Base-by-base conservation (phyloP, 306 rosid genomes). In the Castanopsis chinensis region DNA sequence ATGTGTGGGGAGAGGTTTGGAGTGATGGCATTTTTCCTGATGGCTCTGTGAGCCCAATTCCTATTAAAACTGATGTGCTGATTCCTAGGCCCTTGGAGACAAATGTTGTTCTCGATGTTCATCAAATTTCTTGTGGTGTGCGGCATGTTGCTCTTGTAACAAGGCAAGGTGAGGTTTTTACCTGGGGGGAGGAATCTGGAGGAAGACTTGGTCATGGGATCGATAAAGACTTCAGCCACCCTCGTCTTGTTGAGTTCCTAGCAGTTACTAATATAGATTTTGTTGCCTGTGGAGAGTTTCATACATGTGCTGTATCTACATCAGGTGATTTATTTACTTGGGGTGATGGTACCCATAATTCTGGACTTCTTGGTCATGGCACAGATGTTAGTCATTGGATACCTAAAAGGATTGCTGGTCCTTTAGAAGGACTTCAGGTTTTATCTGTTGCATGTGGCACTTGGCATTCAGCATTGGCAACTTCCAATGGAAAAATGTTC, bases 121-220 rank as follows among this genome's bases (percentile, higher is more conserved):
- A 89, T 58, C 93, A 90, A 79, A 90, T 93, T 64, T 91, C 92
- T 28, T 89, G 94, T 27, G 98, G 97, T 59, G 94, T 80, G n/a
- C 76, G 87, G 53, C 99, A 96, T 71, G 77, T 89, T 73, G 94
- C 93, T 78, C 91, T 96, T 7, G 93, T 91, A 37, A 96, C 99
- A 64, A 89, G 93, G 88, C 97, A 96, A 79, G 99, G 99, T 61
- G 99, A 96, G 86, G 91, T 93, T 87, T 96, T 96, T 80, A 91
- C 98, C 13, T 96, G 99, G 99, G 99, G 99, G 69, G 99, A 93
- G 81, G 98, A 91, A 79, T 90, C 86, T 69, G 98, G 97, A 1
- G 99, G 99, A 82, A 87, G 94, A 71, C 97, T 96, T 37, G 99
- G 99, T 33, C 98, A 91, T 77, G 99, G 99, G 49, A 73, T 83